Conservation (phyloP, 257 asterid species). For the Gentiana dahurica region DNA sequence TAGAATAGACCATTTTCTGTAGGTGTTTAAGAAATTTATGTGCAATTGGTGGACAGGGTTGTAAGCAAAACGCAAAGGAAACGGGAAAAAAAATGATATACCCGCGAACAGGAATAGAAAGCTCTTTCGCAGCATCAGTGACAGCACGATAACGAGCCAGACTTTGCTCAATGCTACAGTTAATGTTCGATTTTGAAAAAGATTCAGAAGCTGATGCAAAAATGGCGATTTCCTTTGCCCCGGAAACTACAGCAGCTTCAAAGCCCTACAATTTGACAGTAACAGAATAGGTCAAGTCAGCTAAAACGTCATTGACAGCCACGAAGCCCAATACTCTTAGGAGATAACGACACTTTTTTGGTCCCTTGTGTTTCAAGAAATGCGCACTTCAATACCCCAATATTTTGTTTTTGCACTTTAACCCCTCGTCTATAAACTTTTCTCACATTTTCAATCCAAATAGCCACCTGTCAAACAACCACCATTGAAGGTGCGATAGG, state of each 20-base stretch:
- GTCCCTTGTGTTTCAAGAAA: no score
- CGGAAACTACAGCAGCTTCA: slow-evolving; percentile 88
- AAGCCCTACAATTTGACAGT: slow-evolving; percentile 44
- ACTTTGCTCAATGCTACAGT: slow-evolving; percentile 90
- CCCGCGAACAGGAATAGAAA: slow-evolving; percentile 90
- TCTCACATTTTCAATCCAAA: no score
- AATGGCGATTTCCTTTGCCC: slow-evolving; percentile 86
- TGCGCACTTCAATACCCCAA: no score
- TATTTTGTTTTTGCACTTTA: no score
- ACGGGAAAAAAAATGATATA: slow-evolving; percentile 17
- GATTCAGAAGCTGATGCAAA: slow-evolving; percentile 99
- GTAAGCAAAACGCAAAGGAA: no score
- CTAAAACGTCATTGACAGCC: not conserved
- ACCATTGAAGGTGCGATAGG: no score
- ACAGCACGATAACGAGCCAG: slow-evolving; percentile 71
- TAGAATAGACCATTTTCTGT: no score
- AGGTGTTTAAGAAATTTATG: not conserved
- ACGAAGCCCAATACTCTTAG: no score
- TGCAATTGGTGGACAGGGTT: not conserved
- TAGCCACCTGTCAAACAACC: no score
- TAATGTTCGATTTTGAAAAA: slow-evolving; percentile 79
- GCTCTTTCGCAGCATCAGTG: slow-evolving; percentile 65
- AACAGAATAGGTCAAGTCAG: slow-evolving; percentile 3
- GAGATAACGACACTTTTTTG: no score
- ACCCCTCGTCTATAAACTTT: no score